Evolutionary conservation across 257 asterid species (phyloP).

Genomic region (Catharanthus roseus): DNA sequence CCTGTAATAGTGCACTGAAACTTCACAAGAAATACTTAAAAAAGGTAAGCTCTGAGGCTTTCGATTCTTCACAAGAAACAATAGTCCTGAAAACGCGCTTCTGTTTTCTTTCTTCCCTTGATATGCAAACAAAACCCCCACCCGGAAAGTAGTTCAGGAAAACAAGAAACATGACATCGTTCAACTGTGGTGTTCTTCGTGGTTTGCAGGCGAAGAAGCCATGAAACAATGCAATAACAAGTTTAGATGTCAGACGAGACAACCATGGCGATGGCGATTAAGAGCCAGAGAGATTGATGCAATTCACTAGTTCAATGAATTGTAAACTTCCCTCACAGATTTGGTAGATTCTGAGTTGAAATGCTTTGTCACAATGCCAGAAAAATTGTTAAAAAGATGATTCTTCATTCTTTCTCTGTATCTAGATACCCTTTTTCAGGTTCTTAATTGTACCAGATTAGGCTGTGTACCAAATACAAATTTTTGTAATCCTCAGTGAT

Average conservation of each 20-base stretch:
- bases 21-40: conserved; percentile 82
- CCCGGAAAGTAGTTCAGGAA: too few relatives aligned
- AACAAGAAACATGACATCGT: too few relatives aligned
- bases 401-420: neutral
- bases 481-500: neutral
- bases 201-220: conserved; percentile 1
- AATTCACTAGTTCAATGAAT: neutral
- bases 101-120: too few relatives aligned
- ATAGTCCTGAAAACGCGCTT: too few relatives aligned
- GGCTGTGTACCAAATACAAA: neutral
- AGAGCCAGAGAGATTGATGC: neutral
- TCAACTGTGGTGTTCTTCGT: neutral
- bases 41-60: conserved; percentile 36
- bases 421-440: neutral
- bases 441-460: neutral
- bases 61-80: neutral
- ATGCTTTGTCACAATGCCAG: neutral
- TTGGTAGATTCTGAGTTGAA: neutral
- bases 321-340: neutral
- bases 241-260: neutral
- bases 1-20: conserved; percentile 71
- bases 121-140: too few relatives aligned
- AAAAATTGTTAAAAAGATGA: too few relatives aligned
- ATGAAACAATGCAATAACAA: neutral
- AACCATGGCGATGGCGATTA: too few relatives aligned